Percentiles rank a stretch among this genome's conserved stretches.
Evolutionary conservation across 169 alveolate genomes (phyloP).

Genomic region (Plasmodium reichenowi): DNA sequence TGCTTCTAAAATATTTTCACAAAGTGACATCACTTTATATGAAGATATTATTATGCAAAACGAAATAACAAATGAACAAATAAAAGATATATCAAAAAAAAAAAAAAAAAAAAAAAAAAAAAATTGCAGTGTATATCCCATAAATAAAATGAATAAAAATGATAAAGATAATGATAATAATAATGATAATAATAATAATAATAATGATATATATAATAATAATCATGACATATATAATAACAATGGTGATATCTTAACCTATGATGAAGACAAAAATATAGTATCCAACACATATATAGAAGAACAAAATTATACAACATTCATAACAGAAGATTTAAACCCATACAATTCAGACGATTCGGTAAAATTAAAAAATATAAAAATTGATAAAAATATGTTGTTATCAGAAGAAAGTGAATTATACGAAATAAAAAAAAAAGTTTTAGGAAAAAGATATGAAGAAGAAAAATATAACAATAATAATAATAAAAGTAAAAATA

Average conservation of each 20-base stretch:
- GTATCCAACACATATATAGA: not conserved
- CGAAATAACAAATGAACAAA: too few species aligned
- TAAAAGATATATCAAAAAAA: too few species aligned
- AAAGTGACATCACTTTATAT: not conserved
- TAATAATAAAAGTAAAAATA: not conserved
- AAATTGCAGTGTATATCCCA: not conserved
- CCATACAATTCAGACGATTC: not conserved
- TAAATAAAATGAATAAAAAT: not conserved
- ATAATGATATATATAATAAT: not conserved
- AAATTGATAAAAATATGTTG: constrained; percentile 1
- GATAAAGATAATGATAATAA: not conserved
- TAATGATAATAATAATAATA: not conserved
- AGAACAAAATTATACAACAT: not conserved
- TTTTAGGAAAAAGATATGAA: not conserved
- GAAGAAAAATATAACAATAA: not conserved
- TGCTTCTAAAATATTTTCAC: too few species aligned
- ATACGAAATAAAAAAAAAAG: not conserved
- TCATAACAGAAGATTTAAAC: too few species aligned
- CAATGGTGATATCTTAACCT: not conserved
- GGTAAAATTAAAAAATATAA: not conserved
- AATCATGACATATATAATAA: not conserved
- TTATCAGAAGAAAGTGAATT: constrained; percentile 7
- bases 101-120: not conserved
- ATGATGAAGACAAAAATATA: not conserved
- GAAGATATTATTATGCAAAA: too few species aligned